A percentile compares a stretch with the other conserved stretches of the same genome.
Evolutionary conservation across 2,329 filamentous ascomycete species (phyloP).

Genomic region (Cyphellophora europaea): DNA sequence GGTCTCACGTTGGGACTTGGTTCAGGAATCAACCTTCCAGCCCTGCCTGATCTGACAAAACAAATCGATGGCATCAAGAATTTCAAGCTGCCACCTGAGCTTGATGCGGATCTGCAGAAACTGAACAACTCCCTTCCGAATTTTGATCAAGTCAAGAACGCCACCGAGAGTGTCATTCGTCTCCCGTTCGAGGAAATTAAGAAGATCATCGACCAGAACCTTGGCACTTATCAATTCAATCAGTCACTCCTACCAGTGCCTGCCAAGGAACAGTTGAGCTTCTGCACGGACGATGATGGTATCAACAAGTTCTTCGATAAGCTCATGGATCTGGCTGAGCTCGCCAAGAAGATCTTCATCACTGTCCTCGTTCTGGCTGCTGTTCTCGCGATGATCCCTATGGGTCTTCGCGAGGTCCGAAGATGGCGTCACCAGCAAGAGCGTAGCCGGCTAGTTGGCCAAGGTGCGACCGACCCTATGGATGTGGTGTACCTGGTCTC

Average conservation of each 20-base stretch:
- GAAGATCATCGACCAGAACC: conserved; percentile 58
- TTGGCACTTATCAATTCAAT: conserved; percentile 70
- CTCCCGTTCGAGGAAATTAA: conserved; percentile 76
- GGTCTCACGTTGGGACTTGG: conserved; percentile 34
- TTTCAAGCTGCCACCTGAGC: conserved; percentile 58
- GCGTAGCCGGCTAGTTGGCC: conserved; percentile 56
- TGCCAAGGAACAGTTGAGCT: conserved; percentile 68
- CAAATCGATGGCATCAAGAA: conserved; percentile 58
- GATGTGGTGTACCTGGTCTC: conserved; percentile 84
- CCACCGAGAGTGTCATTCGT: conserved; percentile 64
- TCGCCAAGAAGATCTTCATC: conserved; percentile 66
- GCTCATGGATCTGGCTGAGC: conserved; percentile 56
- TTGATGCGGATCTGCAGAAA: conserved; percentile 59
- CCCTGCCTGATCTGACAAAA: conserved; percentile 51
- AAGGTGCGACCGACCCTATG: conserved; percentile 65
- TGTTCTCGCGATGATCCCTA: conserved; percentile 62
- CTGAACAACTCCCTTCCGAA: conserved; percentile 73
- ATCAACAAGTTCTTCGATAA: conserved; percentile 76
- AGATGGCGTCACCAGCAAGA: conserved; percentile 66
- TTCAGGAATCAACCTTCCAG: conserved; percentile 20
- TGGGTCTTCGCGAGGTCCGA: conserved; percentile 72
- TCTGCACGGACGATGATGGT: conserved; percentile 77
- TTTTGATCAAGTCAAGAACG: conserved; percentile 74
- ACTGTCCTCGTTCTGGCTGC: conserved; percentile 64
- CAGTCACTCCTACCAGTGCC: conserved; percentile 71